Evolutionary conservation across 129 eudicot species (phyloP).

Genomic region (sunflower (Helianthus annuus)): DNA sequence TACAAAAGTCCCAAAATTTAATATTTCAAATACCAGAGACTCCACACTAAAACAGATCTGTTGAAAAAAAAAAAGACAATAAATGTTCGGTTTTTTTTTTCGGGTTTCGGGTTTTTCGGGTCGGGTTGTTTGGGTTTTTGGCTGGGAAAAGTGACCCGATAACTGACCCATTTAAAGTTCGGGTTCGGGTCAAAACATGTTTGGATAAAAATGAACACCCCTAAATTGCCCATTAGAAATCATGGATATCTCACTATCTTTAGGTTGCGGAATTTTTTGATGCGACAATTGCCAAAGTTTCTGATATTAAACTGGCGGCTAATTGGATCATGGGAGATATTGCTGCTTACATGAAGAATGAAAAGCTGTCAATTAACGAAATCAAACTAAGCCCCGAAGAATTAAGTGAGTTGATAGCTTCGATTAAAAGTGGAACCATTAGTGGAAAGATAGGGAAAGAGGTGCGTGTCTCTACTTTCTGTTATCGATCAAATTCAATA

Average conservation of each 20-base stretch:
- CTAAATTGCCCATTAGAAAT: background rate
- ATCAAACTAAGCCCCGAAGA: slow-evolving; percentile 82
- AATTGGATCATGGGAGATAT: slow-evolving; percentile 99
- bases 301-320: slow-evolving; percentile 79
- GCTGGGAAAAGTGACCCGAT: too few relatives aligned
- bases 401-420: slow-evolving; percentile 73
- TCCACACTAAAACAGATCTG: too few relatives aligned
- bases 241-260: background rate
- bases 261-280: slow-evolving; percentile 93
- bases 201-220: too few relatives aligned
- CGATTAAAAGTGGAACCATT: slow-evolving; percentile 79
- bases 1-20: too few relatives aligned
- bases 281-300: slow-evolving; percentile 69
- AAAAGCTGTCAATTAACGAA: slow-evolving; percentile 71
- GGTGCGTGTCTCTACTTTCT: slow-evolving; percentile 40
- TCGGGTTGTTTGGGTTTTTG: too few relatives aligned
- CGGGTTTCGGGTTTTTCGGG: too few relatives aligned
- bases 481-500: background rate
- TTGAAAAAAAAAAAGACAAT: too few relatives aligned
- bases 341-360: slow-evolving; percentile 84
- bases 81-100: too few relatives aligned
- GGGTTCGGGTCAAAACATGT: too few relatives aligned
- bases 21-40: too few relatives aligned
- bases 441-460: slow-evolving; percentile 97
- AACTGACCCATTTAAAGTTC: too few relatives aligned